Evolutionary conservation across 1,139 yeast species (phyloP).

Genomic region (Scheffersomyces illinoinensis): DNA sequence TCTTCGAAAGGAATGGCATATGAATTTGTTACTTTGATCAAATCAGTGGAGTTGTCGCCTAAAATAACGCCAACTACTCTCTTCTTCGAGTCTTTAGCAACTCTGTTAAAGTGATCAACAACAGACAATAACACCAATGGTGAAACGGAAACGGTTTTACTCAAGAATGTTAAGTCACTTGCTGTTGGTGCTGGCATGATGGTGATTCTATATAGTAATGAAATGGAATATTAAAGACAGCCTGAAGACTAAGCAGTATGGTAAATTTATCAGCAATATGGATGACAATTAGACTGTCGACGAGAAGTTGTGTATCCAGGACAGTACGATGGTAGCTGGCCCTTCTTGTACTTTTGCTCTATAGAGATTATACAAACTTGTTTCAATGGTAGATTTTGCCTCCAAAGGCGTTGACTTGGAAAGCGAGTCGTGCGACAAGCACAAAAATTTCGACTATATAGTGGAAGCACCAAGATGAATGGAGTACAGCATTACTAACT

Average conservation of each 20-base stretch:
- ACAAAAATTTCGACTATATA: background rate
- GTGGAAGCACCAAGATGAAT: background rate
- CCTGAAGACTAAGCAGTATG: constrained; percentile 5
- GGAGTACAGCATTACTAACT: background rate
- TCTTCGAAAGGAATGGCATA: constrained; percentile 96
- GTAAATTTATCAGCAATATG: background rate
- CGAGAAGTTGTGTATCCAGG: background rate
- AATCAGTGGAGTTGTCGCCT: constrained; percentile 69
- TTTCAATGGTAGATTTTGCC: constrained; percentile 1
- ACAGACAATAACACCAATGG: constrained; percentile 93
- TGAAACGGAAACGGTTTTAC: constrained; percentile 82
- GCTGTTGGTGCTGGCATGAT: constrained; percentile 20
- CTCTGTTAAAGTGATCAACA: constrained; percentile 92
- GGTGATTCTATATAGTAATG: background rate
- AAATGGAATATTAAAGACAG: background rate
- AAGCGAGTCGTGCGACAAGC: background rate
- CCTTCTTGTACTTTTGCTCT: background rate
- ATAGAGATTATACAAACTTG: background rate
- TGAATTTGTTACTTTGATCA: constrained; percentile 69
- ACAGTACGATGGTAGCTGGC: background rate
- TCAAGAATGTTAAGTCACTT: constrained; percentile 38
- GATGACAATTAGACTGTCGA: background rate
- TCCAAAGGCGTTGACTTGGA: background rate
- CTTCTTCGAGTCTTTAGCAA: constrained; percentile 64
- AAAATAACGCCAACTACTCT: constrained; percentile 93